These are phyloP conservation scores for Camelina laxa DNA, from an alignment of 345 rosid species.

Conservation along the genomic window DNA sequence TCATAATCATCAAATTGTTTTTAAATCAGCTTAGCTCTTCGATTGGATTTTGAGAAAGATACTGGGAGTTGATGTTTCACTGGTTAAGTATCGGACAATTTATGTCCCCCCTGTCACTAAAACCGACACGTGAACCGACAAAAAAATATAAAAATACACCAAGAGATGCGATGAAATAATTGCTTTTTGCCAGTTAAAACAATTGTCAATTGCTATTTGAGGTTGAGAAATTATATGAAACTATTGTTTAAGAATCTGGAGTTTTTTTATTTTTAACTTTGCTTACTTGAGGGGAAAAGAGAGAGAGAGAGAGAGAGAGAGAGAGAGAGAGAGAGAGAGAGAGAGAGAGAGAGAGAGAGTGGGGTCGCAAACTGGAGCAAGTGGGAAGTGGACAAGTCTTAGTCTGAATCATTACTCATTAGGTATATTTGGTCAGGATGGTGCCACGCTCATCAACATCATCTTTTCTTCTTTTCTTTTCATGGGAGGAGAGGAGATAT, in stretches of 20 bases:
- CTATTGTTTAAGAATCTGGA: constrained; percentile 19
- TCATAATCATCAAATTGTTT: constrained; percentile 46
- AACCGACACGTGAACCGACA: constrained; percentile 45
- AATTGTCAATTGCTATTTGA: constrained; percentile 28
- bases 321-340: constrained; percentile 23
- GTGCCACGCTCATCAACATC: constrained; percentile 36
- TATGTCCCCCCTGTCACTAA: constrained; percentile 38
- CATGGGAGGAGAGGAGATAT: constrained; percentile 1
- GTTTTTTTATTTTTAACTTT: constrained; percentile 9
- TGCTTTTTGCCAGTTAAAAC: constrained; percentile 18
- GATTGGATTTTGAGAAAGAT: constrained; percentile 32
- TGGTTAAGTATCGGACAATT: constrained; percentile 41
- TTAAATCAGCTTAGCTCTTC: not conserved
- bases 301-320: constrained; percentile 11
- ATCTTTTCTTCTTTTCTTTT: constrained; percentile 1
- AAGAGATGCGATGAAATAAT: constrained; percentile 22
- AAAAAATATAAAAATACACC: not conserved
- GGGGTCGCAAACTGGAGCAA: constrained; percentile 34
- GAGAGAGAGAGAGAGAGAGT: not conserved
- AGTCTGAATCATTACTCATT: constrained; percentile 34
- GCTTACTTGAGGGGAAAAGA: constrained; percentile 26
- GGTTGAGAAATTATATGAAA: constrained; percentile 18
- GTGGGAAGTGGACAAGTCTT: constrained; percentile 39
- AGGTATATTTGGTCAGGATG: constrained; percentile 36
- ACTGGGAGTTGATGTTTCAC: constrained; percentile 39